phyloP scores from a whole-genome alignment of 257 asterid genomes.

The Solanum pennellii region DNA sequence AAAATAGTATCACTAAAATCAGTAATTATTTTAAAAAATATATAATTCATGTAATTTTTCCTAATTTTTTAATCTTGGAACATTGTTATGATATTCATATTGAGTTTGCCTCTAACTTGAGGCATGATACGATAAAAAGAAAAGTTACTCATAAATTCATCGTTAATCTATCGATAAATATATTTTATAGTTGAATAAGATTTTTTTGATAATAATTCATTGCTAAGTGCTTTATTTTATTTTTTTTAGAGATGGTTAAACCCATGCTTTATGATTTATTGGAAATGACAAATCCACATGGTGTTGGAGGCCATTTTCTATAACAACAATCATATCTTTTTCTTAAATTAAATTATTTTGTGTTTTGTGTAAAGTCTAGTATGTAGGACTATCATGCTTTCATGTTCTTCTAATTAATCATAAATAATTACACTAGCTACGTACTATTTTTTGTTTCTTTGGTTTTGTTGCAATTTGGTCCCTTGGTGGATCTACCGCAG shows the following conservation, averaged over 20 bases:
- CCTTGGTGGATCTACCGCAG: background rate
- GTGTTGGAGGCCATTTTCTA: conserved; percentile 34
- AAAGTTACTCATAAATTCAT: background rate
- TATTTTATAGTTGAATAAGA: background rate
- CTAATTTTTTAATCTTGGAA: background rate
- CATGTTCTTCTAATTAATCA: conserved; percentile 23
- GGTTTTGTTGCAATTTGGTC: background rate
- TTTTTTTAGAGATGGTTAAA: background rate
- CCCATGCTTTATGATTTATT: background rate
- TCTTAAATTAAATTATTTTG: conserved; percentile 23
- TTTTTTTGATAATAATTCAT: background rate
- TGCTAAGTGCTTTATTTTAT: too few species aligned
- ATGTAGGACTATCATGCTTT: conserved; percentile 15
- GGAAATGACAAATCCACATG: conserved; percentile 35
- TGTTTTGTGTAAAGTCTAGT: conserved; percentile 24
- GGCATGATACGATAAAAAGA: background rate
- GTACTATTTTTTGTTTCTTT: background rate
- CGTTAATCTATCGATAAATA: background rate
- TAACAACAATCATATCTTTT: conserved; percentile 17
- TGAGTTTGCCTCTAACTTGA: background rate
- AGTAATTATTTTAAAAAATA: too few species aligned
- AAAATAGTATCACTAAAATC: too few species aligned
- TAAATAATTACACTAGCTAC: background rate
- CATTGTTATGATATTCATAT: background rate
- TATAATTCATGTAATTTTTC: too few species aligned